phyloP scores from a whole-genome alignment of 176 grass and related monocot species.

The Triticum turgidum region DNA sequence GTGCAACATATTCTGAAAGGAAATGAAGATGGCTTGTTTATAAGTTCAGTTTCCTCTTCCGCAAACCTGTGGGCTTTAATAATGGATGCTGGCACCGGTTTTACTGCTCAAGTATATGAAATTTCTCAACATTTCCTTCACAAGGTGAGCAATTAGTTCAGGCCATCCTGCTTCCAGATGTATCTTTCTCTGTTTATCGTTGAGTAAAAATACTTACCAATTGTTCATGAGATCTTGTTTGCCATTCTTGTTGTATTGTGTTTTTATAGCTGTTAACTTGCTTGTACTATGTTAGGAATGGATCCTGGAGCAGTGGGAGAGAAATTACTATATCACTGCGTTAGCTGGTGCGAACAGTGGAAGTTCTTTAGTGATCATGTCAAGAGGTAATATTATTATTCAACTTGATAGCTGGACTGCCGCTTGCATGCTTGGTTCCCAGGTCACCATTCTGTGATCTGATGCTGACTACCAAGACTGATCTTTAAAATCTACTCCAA shows the following conservation, averaged over 20 bases:
- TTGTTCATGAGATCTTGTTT: conserved; percentile 5
- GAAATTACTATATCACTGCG: conserved; percentile 87
- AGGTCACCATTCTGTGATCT: background rate
- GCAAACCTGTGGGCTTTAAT: conserved; percentile 93
- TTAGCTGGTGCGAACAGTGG: conserved; percentile 73
- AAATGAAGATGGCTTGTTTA: conserved; percentile 96
- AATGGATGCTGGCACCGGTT: conserved; percentile 97
- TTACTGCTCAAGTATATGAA: conserved; percentile 79
- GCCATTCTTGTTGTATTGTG: conserved; percentile 20
- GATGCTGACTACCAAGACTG: background rate
- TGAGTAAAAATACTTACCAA: background rate
- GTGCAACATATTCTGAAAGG: conserved; percentile 89
- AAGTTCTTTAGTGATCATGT: conserved; percentile 92
- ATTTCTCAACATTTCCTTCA: conserved; percentile 77
- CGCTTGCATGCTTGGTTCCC: background rate
- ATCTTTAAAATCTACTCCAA: conserved; percentile 11
- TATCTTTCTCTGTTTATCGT: conserved; percentile 15
- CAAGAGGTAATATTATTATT: conserved; percentile 70
- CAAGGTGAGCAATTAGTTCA: conserved; percentile 50
- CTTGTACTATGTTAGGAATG: conserved; percentile 63
- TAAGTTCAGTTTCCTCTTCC: conserved; percentile 84
- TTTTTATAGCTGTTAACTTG: conserved; percentile 36
- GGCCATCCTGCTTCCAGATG: background rate
- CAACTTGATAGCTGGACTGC: conserved; percentile 26
- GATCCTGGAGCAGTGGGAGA: conserved; percentile 99